Percentiles rank a stretch among this genome's conserved stretches.
These are phyloP conservation scores for Corymbia maculata DNA, from an alignment of 345 rosid species.

Conservation along the genomic window DNA sequence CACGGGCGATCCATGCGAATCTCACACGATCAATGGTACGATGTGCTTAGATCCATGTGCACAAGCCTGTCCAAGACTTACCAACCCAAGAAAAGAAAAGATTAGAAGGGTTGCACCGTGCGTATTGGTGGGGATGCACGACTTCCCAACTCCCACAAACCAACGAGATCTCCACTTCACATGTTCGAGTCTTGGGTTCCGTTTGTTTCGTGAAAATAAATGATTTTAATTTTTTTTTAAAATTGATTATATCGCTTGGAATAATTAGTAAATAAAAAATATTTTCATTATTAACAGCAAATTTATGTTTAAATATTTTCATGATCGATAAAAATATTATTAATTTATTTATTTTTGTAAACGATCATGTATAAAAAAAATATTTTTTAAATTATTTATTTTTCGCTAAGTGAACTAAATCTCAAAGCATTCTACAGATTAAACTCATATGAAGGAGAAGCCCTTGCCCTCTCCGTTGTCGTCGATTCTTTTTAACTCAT, in stretches of 20 bases:
- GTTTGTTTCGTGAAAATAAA: too few relatives aligned
- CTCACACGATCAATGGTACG: not conserved
- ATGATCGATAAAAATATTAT: accelerated
- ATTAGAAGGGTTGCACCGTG: not conserved
- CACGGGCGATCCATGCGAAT: not conserved
- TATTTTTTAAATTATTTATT: too few relatives aligned
- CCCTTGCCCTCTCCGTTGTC: not conserved
- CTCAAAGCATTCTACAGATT: not conserved
- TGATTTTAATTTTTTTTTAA: too few relatives aligned
- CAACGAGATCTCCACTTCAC: too few relatives aligned
- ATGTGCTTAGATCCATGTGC: not conserved
- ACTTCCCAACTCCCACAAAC: not conserved
- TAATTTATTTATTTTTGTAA: too few relatives aligned
- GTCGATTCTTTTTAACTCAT: not conserved
- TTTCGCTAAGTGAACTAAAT: too few relatives aligned
- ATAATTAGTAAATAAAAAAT: too few relatives aligned
- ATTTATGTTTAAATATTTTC: too few relatives aligned
- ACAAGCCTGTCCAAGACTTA: not conserved
- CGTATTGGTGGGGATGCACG: not conserved
- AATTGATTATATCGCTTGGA: too few relatives aligned
- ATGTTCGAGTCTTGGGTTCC: too few relatives aligned
- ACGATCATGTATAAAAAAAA: too few relatives aligned
- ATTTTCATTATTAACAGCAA: accelerated
- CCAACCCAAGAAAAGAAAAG: not conserved
- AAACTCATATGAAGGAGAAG: not conserved